Conservation (phyloP, 2,329 filamentous ascomycete genomes). For the Fonsecaea multimorphosa region DNA sequence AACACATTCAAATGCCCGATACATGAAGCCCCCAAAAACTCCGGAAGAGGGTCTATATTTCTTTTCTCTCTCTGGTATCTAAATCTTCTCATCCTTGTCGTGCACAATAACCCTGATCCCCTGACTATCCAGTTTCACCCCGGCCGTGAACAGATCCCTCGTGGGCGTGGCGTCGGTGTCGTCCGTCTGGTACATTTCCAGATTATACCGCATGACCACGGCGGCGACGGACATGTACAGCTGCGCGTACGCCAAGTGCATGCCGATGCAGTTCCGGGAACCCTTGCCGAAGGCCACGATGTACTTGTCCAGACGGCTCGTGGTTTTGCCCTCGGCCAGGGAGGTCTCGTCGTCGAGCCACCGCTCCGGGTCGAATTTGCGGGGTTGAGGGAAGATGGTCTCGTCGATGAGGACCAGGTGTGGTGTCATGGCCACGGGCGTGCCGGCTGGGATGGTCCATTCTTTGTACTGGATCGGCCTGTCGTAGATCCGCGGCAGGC, state of each 20-base stretch:
- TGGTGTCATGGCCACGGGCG: constrained; percentile 42
- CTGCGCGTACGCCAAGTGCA: constrained; percentile 43
- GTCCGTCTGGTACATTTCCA: constrained; percentile 37
- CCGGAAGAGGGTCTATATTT: no score
- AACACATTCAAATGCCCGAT: neutral
- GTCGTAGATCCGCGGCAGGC: constrained; percentile 33
- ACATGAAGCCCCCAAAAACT: neutral
- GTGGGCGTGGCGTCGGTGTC: constrained; percentile 33
- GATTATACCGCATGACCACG: constrained; percentile 36
- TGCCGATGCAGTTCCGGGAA: constrained; percentile 45
- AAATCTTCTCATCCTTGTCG: constrained; percentile 28
- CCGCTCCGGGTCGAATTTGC: constrained; percentile 43
- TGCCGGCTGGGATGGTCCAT: constrained; percentile 44
- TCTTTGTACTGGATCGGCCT: constrained; percentile 43
- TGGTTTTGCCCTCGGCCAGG: constrained; percentile 19
- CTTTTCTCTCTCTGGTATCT: neutral
- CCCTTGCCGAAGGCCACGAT: constrained; percentile 49
- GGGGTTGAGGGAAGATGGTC: constrained; percentile 44
- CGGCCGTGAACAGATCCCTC: constrained; percentile 36
- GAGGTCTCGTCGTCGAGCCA: constrained; percentile 41
- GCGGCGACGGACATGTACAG: constrained; percentile 41
- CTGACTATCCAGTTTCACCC: constrained; percentile 40
- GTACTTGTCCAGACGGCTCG: constrained; percentile 41
- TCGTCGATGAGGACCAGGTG: constrained; percentile 43
- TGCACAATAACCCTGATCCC: constrained; percentile 39